A percentile compares a stretch with the other conserved stretches of the same genome.
These are phyloP conservation scores for Mycena pura DNA, from an alignment of 768 basidiomycete species.

Conservation along the genomic window DNA sequence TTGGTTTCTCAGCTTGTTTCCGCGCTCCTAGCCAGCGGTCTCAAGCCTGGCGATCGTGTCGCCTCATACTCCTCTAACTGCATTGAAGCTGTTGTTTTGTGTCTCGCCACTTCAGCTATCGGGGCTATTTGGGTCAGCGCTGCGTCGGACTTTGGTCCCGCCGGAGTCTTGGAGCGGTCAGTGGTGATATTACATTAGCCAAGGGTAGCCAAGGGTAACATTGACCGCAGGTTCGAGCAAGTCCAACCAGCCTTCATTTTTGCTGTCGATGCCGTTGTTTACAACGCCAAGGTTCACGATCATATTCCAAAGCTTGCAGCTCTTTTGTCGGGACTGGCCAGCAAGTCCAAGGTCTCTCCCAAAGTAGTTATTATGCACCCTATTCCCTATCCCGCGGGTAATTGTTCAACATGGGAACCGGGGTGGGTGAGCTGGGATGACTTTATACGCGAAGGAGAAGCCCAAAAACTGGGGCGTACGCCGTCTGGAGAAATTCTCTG, in stretches of 20 bases:
- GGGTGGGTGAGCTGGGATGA: conserved; percentile 63
- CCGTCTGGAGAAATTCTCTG: conserved; percentile 68
- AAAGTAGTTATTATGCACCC: conserved; percentile 66
- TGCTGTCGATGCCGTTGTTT: conserved; percentile 76
- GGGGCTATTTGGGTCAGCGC: conserved; percentile 87
- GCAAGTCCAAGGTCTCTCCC: conserved; percentile 43
- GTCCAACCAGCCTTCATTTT: conserved; percentile 78
- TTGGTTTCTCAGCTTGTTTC: conserved; percentile 57
- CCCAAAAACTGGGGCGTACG: conserved; percentile 53
- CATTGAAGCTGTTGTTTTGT: conserved; percentile 73
- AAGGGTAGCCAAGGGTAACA: neutral
- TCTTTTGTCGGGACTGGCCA: conserved; percentile 58
- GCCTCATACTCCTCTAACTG: conserved; percentile 83
- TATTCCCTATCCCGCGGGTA: conserved; percentile 42
- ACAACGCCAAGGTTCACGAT: conserved; percentile 73
- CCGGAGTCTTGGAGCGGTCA: conserved; percentile 77
- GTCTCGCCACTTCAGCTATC: conserved; percentile 71
- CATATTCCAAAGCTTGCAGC: conserved; percentile 69
- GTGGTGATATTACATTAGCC: conserved; percentile 6
- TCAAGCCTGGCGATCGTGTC: conserved; percentile 72
- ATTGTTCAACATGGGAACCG: conserved; percentile 46
- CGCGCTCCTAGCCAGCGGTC: conserved; percentile 56
- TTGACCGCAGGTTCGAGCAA: conserved; percentile 67
- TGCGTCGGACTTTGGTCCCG: conserved; percentile 82
- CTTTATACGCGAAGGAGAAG: conserved; percentile 56